Percentiles rank a stretch among this genome's conserved stretches.
Evolutionary conservation across 1,284 basidiomycete genomes (phyloP).

Genomic region (Phellopilus nigrolimitatus): DNA sequence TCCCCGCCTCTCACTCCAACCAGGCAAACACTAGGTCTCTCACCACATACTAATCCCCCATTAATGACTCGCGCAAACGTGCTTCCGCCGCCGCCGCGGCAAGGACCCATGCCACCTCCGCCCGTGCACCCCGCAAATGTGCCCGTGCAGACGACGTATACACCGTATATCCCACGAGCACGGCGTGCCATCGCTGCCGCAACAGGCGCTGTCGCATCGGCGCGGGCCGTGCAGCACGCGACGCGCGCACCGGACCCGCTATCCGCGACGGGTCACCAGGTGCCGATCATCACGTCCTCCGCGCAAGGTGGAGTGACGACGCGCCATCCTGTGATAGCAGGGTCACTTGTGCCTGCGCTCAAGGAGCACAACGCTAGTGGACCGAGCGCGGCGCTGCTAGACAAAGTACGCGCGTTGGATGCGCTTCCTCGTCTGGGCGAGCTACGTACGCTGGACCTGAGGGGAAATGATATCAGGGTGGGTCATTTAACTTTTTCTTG

Average conservation of each 20-base stretch:
- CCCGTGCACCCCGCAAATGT: constrained; percentile 32
- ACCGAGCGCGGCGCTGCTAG: constrained; percentile 68
- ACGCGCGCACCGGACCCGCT: constrained; percentile 40
- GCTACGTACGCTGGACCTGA: constrained; percentile 85
- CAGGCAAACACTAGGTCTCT: constrained; percentile 27
- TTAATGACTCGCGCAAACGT: constrained; percentile 35
- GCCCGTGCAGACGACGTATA: constrained; percentile 62
- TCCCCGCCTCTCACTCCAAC: constrained; percentile 21
- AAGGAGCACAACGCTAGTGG: constrained; percentile 40
- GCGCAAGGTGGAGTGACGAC: constrained; percentile 75
- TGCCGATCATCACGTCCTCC: constrained; percentile 72
- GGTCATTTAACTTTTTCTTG: constrained; percentile 29
- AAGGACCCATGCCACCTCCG: constrained; percentile 30
- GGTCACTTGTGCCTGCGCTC: constrained; percentile 14
- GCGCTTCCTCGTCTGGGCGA: constrained; percentile 80
- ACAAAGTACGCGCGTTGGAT: constrained; percentile 80
- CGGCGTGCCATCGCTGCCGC: constrained; percentile 37
- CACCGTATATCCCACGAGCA: constrained; percentile 70
- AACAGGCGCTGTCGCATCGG: constrained; percentile 24
- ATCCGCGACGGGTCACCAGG: constrained; percentile 49
- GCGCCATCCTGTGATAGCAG: constrained; percentile 41
- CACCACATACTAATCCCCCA: constrained; percentile 31
- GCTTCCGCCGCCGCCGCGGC: constrained; percentile 58
- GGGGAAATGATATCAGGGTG: constrained; percentile 87
- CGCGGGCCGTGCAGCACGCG: constrained; percentile 17